A percentile compares a stretch with the other conserved stretches of the same genome.
Conservation (phyloP, 164 flowering plant species). For the Brasenia schreberi region DNA sequence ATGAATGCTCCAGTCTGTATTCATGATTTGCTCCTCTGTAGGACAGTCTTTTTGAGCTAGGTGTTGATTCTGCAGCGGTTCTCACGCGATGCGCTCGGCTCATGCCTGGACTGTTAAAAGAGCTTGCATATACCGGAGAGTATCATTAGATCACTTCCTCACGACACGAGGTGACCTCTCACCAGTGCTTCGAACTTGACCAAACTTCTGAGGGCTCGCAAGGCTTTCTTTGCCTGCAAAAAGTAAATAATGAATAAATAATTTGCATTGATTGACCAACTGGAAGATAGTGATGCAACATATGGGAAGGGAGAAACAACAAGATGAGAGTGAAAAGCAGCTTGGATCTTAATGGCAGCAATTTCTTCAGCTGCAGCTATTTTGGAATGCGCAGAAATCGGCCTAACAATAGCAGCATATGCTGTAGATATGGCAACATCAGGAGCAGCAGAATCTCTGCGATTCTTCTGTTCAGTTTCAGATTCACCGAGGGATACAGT, state of each 20-base stretch:
- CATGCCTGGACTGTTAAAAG: slow-evolving; percentile 63
- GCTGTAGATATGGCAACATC: slow-evolving; percentile 56
- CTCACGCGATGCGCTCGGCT: slow-evolving; percentile 60
- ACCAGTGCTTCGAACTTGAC: slow-evolving; percentile 94
- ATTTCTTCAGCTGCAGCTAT: slow-evolving; percentile 35
- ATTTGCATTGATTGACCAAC: not conserved
- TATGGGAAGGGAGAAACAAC: slow-evolving; percentile 13
- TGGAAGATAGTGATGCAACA: not conserved
- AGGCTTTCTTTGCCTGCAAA: slow-evolving; percentile 81
- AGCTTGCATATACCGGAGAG: slow-evolving; percentile 90
- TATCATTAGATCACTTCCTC: slow-evolving; percentile 72
- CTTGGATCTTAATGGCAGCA: slow-evolving; percentile 64
- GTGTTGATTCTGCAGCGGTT: slow-evolving; percentile 8
- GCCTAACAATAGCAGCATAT: slow-evolving; percentile 45
- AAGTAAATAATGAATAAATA: not conserved
- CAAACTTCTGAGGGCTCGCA: slow-evolving; percentile 66
- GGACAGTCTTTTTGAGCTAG: slow-evolving; percentile 2
- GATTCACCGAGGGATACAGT: not conserved
- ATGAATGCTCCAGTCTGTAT: slow-evolving; percentile 19
- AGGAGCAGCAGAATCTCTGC: slow-evolving; percentile 43
- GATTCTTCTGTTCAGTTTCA: slow-evolving; percentile 35
- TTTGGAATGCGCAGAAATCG: slow-evolving; percentile 21
- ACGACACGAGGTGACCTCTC: slow-evolving; percentile 89
- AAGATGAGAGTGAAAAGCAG: slow-evolving; percentile 53
- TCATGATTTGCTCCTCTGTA: slow-evolving; percentile 44